A percentile compares a stretch with the other conserved stretches of the same genome.
These are phyloP conservation scores for Neofusicoccum sp. DNA, from an alignment of 2,329 filamentous ascomycete species.

Conservation along the genomic window DNA sequence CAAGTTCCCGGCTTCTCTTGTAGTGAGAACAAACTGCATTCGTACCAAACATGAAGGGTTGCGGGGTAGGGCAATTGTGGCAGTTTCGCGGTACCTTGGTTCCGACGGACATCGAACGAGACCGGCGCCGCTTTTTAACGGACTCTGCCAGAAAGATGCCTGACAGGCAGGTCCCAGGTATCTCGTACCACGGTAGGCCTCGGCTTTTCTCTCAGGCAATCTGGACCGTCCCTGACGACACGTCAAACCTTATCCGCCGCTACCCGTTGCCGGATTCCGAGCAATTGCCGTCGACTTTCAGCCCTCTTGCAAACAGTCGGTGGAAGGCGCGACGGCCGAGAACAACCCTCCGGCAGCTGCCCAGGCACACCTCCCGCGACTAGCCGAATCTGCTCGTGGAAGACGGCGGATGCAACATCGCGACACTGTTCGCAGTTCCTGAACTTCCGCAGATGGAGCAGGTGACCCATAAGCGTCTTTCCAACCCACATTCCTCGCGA, in stretches of 20 bases:
- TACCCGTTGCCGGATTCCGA: neutral
- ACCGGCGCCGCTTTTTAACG: neutral
- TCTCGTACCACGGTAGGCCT: too few relatives aligned
- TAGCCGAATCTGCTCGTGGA: neutral
- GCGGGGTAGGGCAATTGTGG: neutral
- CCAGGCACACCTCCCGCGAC: neutral
- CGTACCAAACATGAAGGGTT: neutral
- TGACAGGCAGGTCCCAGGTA: neutral
- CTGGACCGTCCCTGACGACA: too few relatives aligned
- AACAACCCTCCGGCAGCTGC: neutral
- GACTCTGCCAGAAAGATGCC: neutral
- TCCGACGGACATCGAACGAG: neutral
- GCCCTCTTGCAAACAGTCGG: too few relatives aligned
- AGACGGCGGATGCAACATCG: constrained; percentile 2
- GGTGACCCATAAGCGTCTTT: neutral
- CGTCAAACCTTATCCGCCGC: neutral
- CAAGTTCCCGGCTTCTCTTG: neutral
- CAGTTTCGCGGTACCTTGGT: neutral
- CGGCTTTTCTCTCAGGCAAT: too few relatives aligned
- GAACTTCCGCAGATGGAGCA: neutral
- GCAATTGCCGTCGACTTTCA: neutral
- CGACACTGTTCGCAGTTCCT: neutral
- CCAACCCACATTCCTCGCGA: too few relatives aligned
- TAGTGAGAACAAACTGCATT: neutral
- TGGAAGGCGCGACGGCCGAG: neutral